Percentiles rank a stretch among this genome's conserved stretches.
Conservation (phyloP, 495 filamentous ascomycete species). For the Podospora australis region DNA sequence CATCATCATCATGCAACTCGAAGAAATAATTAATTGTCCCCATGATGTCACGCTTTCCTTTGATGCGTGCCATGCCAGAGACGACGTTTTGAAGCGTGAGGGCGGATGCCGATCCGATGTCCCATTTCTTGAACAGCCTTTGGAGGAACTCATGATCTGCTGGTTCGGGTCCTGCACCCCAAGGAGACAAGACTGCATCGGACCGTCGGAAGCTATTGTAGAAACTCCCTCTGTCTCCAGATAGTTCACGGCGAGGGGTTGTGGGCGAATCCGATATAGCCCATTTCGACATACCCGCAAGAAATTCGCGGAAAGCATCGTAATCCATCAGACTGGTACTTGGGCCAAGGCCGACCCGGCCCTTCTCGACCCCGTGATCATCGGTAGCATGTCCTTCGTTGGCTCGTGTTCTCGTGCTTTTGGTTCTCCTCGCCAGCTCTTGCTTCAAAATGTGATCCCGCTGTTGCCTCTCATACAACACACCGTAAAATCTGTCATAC, state of each 20-base stretch:
- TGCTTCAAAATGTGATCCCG: constrained; percentile 70
- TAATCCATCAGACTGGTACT: constrained; percentile 92
- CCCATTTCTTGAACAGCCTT: constrained; percentile 83
- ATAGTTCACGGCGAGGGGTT: constrained; percentile 49
- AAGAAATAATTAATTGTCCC: constrained; percentile 96
- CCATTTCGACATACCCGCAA: constrained; percentile 84
- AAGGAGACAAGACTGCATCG: constrained; percentile 53
- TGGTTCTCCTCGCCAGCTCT: constrained; percentile 60
- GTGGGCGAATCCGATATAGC: constrained; percentile 71
- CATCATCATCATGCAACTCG: constrained; percentile 88
- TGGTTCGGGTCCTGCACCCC: constrained; percentile 71
- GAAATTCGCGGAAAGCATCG: constrained; percentile 86
- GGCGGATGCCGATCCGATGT: constrained; percentile 63
- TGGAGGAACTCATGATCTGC: constrained; percentile 95
- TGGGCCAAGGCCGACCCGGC: constrained; percentile 82
- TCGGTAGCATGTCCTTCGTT: constrained; percentile 38
- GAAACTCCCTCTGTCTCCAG: constrained; percentile 40
- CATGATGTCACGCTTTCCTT: constrained; percentile 93
- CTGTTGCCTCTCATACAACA: constrained; percentile 85
- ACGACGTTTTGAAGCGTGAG: constrained; percentile 87
- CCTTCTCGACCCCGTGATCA: constrained; percentile 53
- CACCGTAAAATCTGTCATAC: constrained; percentile 88
- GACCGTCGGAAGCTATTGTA: constrained; percentile 47
- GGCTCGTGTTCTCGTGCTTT: constrained; percentile 49
- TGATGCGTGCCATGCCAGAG: constrained; percentile 79